These are phyloP conservation scores for Corchorus capsularis DNA, from an alignment of 345 rosid genomes.

Conservation along the genomic window DNA sequence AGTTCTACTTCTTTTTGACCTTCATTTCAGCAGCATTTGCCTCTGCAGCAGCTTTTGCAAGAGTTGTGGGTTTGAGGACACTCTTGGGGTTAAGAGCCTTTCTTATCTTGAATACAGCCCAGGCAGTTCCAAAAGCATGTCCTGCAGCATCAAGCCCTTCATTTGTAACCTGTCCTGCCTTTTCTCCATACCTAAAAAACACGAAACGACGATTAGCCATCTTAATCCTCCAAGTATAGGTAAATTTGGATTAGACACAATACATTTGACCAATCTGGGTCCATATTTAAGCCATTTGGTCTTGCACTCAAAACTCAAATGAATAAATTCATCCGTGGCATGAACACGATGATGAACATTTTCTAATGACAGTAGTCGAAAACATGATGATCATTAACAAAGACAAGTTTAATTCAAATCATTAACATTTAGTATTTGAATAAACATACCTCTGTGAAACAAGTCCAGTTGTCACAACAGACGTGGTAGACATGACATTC, in stretches of 20 bases:
- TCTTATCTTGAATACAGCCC: slow-evolving; percentile 90
- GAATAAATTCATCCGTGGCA: neutral
- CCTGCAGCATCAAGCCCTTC: slow-evolving; percentile 91
- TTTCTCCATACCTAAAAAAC: slow-evolving; percentile 69
- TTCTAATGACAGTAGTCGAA: neutral
- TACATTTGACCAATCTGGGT: neutral
- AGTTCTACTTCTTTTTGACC: slow-evolving; percentile 38
- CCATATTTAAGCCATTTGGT: neutral
- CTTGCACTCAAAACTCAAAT: neutral
- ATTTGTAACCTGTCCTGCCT: slow-evolving; percentile 67
- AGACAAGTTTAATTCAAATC: neutral
- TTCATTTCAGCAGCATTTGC: slow-evolving; percentile 45
- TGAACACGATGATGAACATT: neutral
- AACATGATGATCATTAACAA: neutral
- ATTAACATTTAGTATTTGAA: too few species aligned
- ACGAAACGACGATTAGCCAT: neutral
- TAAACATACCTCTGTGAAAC: slow-evolving; percentile 65
- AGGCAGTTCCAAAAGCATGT: slow-evolving; percentile 85
- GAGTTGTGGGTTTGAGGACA: slow-evolving; percentile 63
- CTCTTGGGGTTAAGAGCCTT: slow-evolving; percentile 83
- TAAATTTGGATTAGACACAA: neutral
- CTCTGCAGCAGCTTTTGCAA: slow-evolving; percentile 68
- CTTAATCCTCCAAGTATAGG: neutral
- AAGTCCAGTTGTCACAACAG: slow-evolving; percentile 81
- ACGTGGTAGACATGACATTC: slow-evolving; percentile 87